Evolutionary conservation across 106 monocot genomes (phyloP).

Genomic region (Iris macrosiphon): DNA sequence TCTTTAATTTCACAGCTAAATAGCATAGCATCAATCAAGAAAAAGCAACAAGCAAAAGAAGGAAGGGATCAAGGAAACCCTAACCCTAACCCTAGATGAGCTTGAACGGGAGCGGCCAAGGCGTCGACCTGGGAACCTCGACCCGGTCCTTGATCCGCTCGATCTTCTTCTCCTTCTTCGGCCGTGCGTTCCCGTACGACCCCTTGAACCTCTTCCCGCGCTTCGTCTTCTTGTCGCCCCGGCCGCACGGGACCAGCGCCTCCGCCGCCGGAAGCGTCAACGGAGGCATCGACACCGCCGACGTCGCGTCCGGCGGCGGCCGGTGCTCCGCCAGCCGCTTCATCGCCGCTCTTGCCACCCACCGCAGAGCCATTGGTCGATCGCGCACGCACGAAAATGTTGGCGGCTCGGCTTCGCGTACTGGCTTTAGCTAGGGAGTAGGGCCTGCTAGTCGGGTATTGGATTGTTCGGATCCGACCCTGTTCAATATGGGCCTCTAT

Average conservation of each 20-base stretch:
- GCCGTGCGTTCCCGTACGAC: constrained; percentile 73
- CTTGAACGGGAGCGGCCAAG: constrained; percentile 98
- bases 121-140: constrained; percentile 89
- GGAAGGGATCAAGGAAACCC: no score
- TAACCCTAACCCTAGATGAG: constrained; percentile 43
- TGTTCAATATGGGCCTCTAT: no score
- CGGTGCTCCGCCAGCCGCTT: constrained; percentile 15
- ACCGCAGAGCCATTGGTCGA: constrained; percentile 19
- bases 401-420: no score
- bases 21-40: no score
- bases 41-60: not conserved
- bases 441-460: no score
- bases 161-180: constrained; percentile 88
- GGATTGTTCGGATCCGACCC: no score
- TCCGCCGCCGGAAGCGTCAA: constrained; percentile 1
- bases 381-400: no score
- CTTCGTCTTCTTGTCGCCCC: constrained; percentile 93
- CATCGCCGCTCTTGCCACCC: constrained; percentile 29
- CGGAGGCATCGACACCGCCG: not conserved
- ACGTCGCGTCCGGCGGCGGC: no score
- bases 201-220: constrained; percentile 93
- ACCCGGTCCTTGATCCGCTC: constrained; percentile 86
- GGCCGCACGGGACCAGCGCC: constrained; percentile 47
- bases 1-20: no score
- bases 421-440: no score